These are phyloP conservation scores for Monosporascus sp. DNA, from an alignment of 2,329 filamentous ascomycete species.

Conservation along the genomic window DNA sequence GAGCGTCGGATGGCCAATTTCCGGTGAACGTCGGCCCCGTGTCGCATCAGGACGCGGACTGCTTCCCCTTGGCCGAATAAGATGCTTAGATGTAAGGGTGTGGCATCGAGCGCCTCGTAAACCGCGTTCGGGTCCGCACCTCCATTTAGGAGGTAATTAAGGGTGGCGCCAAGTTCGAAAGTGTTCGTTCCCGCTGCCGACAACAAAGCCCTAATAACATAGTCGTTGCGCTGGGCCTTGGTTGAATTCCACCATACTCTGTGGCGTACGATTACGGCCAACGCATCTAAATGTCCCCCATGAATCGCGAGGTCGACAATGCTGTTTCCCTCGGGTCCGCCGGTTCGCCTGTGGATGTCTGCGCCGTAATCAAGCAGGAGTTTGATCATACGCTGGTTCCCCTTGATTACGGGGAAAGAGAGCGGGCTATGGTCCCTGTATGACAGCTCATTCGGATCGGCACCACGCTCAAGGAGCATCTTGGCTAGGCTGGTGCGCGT, in stretches of 20 bases:
- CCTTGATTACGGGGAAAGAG: not conserved
- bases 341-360: not conserved
- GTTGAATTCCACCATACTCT: not conserved
- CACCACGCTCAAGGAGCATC: slow-evolving; percentile 11
- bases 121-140: not conserved
- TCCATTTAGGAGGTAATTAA: not conserved
- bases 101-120: not conserved
- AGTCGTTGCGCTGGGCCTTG: not conserved
- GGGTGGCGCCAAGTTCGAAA: not conserved
- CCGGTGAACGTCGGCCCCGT: slow-evolving; percentile 8
- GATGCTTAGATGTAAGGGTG: not conserved
- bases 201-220: not conserved
- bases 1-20: not conserved
- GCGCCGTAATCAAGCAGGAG: slow-evolving; percentile 14
- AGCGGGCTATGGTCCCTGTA: not conserved
- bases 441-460: slow-evolving; percentile 11
- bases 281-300: not conserved
- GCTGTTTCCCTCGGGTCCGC: not conserved
- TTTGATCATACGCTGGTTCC: slow-evolving; percentile 1
- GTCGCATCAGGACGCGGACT: not conserved
- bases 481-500: not conserved
- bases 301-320: not conserved
- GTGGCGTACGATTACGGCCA: not conserved
- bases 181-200: not conserved
- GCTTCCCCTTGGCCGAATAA: not conserved